These are phyloP conservation scores for Salinomyces thailandicus DNA, from an alignment of 2,329 filamentous ascomycete species.

Conservation along the genomic window DNA sequence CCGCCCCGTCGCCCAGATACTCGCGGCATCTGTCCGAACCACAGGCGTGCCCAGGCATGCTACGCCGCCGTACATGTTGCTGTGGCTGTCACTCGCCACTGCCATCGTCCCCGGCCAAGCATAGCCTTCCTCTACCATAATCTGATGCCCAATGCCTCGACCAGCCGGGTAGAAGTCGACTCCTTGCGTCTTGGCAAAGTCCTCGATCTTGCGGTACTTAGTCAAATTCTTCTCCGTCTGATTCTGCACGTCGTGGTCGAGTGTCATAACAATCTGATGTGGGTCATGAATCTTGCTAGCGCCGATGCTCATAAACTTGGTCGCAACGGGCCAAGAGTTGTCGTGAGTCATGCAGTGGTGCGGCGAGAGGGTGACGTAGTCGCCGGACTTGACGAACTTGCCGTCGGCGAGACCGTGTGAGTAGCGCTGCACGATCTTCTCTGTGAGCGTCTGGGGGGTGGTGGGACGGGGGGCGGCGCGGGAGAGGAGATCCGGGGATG, in stretches of 20 bases:
- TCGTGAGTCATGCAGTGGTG: conserved; percentile 78
- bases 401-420: conserved; percentile 63
- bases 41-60: conserved; percentile 68
- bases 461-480: conserved; percentile 39
- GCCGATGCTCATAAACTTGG: conserved; percentile 75
- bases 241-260: conserved; percentile 87
- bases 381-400: conserved; percentile 66
- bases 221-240: conserved; percentile 65
- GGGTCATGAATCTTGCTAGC: conserved; percentile 62
- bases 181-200: conserved; percentile 69
- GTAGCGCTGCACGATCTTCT: conserved; percentile 84
- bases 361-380: conserved; percentile 70
- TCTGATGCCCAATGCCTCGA: conserved; percentile 78
- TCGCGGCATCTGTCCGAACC: conserved; percentile 77
- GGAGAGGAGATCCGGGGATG: conserved; percentile 62
- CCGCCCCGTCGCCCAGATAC: conserved; percentile 69
- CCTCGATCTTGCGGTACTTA: conserved; percentile 73
- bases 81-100: conserved; percentile 70
- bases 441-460: conserved; percentile 68
- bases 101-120: conserved; percentile 76
- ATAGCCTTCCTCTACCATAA: conserved; percentile 78
- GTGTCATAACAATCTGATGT: conserved; percentile 66
- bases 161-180: conserved; percentile 69
- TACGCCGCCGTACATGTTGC: conserved; percentile 75
- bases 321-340: conserved; percentile 65